phyloP scores from a whole-genome alignment of 768 basidiomycete species.

The Amyloporia xantha region DNA sequence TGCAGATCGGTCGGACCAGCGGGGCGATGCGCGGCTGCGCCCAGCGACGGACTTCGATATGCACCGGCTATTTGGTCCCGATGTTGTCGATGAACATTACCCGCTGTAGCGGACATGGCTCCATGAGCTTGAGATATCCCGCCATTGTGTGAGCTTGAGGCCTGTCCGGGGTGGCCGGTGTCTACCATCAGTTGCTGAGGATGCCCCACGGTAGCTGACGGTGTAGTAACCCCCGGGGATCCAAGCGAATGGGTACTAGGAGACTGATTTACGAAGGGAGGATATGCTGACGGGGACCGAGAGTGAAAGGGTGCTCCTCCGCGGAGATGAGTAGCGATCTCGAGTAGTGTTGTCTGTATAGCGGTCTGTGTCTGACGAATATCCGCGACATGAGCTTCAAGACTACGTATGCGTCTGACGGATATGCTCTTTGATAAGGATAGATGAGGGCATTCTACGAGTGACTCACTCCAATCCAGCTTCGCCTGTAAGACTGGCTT shows the following conservation, averaged over 20 bases:
- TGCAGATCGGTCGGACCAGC: constrained; percentile 35
- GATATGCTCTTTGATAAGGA: constrained; percentile 5
- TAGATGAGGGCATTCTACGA: constrained; percentile 9
- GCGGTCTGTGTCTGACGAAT: constrained; percentile 65
- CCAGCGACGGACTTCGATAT: constrained; percentile 32
- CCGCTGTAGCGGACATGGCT: constrained; percentile 5
- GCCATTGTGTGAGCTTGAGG: constrained; percentile 24
- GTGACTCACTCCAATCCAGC: constrained; percentile 77
- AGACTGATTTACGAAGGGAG: constrained; percentile 54
- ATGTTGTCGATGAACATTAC: constrained; percentile 14
- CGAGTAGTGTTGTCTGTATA: constrained; percentile 75
- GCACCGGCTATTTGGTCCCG: constrained; percentile 29
- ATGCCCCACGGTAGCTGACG: constrained; percentile 26
- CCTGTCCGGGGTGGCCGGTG: constrained; percentile 17
- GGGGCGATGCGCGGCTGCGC: constrained; percentile 27
- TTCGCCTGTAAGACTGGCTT: constrained; percentile 82
- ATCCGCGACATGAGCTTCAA: constrained; percentile 82
- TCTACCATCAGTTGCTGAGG: constrained; percentile 20
- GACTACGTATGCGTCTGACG: constrained; percentile 78
- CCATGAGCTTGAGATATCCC: constrained; percentile 1
- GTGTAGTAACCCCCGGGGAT: constrained; percentile 37
- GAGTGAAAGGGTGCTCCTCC: constrained; percentile 37
- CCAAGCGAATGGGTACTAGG: constrained; percentile 60
- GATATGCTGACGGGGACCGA: constrained; percentile 61
- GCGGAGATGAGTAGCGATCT: constrained; percentile 77